phyloP scores from a whole-genome alignment of 2,329 filamentous ascomycete species.

The Trichoderma citrinoviride region DNA sequence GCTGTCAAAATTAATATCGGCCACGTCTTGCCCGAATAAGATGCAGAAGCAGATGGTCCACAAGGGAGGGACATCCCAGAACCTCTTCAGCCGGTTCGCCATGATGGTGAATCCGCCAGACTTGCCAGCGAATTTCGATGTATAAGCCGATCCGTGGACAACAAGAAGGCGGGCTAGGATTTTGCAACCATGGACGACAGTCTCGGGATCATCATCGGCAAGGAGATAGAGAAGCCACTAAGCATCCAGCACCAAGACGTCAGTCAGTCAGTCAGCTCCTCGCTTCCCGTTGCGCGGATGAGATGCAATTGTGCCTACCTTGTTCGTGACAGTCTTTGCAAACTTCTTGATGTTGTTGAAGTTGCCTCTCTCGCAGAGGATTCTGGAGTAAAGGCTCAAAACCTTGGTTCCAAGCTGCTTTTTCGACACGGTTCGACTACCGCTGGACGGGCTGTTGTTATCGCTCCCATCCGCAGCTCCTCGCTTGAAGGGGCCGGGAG shows the following conservation, averaged over 20 bases:
- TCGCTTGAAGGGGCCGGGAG: conserved; percentile 40
- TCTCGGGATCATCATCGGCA: conserved; percentile 78
- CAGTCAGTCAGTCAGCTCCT: not conserved
- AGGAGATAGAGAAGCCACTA: conserved; percentile 91
- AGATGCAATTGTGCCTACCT: conserved; percentile 51
- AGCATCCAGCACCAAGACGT: not conserved
- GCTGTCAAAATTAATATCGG: conserved; percentile 67
- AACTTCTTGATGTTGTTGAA: conserved; percentile 76
- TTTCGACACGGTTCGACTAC: conserved; percentile 51
- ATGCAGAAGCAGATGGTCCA: conserved; percentile 90
- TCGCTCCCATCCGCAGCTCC: conserved; percentile 38
- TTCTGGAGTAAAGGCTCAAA: conserved; percentile 70
- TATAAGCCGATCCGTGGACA: conserved; percentile 77
- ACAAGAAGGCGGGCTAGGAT: conserved; percentile 82
- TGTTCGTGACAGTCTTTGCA: conserved; percentile 90
- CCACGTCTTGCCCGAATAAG: conserved; percentile 80
- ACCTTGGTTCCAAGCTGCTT: conserved; percentile 72
- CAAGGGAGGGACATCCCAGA: conserved; percentile 81
- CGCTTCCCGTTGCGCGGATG: not conserved
- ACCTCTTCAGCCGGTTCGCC: conserved; percentile 75
- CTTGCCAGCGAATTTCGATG: conserved; percentile 77
- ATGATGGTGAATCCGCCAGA: conserved; percentile 86
- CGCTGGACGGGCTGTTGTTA: conserved; percentile 31
- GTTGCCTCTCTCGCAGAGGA: conserved; percentile 73
- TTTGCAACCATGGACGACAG: conserved; percentile 75